A percentile compares a stretch with the other conserved stretches of the same genome.
Evolutionary conservation across 352 stramenopile species (phyloP).

Genomic region (Phytophthora pistaciae): DNA sequence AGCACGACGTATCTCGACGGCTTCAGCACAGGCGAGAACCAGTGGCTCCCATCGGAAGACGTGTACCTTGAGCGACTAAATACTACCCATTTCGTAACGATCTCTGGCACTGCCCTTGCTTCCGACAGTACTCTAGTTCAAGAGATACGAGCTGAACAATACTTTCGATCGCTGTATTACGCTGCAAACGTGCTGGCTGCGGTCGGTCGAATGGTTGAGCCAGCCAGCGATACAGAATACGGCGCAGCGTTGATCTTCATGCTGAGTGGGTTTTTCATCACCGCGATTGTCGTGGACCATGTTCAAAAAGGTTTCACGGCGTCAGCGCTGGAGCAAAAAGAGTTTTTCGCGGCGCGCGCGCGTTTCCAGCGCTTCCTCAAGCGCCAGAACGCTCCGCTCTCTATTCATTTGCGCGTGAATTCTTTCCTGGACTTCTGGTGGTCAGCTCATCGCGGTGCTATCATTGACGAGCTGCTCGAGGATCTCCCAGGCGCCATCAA

Average conservation of each 20-base stretch:
- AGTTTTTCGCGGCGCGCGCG: conserved; percentile 66
- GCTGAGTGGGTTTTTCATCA: conserved; percentile 75
- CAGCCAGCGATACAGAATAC: conserved; percentile 58
- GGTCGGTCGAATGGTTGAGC: conserved; percentile 56
- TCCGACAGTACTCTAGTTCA: conserved; percentile 30
- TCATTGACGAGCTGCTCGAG: conserved; percentile 65
- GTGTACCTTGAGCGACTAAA: conserved; percentile 50
- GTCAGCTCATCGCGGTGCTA: conserved; percentile 67
- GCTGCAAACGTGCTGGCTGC: conserved; percentile 61
- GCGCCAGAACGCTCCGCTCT: conserved; percentile 57
- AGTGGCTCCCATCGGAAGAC: conserved; percentile 60
- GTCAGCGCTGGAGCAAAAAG: conserved; percentile 73
- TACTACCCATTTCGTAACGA: conserved; percentile 37
- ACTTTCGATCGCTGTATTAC: conserved; percentile 69
- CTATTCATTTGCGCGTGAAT: conserved; percentile 68
- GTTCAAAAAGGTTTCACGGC: conserved; percentile 74
- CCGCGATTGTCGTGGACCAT: conserved; percentile 73
- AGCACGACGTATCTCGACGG: conserved; percentile 56
- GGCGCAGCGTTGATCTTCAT: conserved; percentile 63
- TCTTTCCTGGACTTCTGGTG: conserved; percentile 80
- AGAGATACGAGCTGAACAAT: conserved; percentile 54
- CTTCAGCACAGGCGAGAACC: conserved; percentile 48
- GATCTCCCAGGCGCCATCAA: conserved; percentile 66
- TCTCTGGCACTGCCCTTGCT: conserved; percentile 29
- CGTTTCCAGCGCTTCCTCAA: conserved; percentile 75